Base-by-base conservation (phyloP, 352 stramenopile species). In the Phytophthora vignae region DNA sequence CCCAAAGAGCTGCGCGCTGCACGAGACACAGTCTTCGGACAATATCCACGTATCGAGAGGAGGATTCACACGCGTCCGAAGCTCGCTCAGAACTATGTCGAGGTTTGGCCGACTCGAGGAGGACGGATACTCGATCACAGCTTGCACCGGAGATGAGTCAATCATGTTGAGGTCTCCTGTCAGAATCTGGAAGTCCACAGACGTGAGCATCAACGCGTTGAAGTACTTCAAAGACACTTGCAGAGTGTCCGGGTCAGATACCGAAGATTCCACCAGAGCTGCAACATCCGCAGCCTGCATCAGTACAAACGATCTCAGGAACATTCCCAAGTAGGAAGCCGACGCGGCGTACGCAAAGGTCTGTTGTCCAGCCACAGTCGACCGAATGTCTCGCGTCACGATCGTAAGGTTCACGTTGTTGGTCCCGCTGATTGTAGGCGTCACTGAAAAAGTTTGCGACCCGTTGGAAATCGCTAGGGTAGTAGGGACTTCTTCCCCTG, bases 401-500 rank as follows among this genome's bases (percentile, higher is more conserved):
- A 73, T 64, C 22, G 44, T 55, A 29, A 73, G 53, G 27, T 63
- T 46, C 54, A 73, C 53, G 22, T 64, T 64, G 44, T 73, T 58
- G 2, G 66, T 60, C 4, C 53, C 53, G 21, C 33, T 55, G 17
- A n/a, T 29, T 31, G 33, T 25, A 3, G 66, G 53, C 11, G 21
- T 52, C 33, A 64, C 40, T 42, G 21, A 6, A 49, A 73, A 64
- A 0, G 21, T 64, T 15, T 73, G 66, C 14, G 33, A 44, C 1
- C 66, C 66, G 29, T 64, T 69, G 11, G 38, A 68, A 14, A 73
- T 21, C 9, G 10, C 31, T 29, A 73, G 14, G 25, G 42, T n/a
- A 17, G 66, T 58, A 12, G 50, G 29, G 2, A 22, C 40, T 21
- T 29, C n/a, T 38, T 58, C 22, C 33, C 59, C 48, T 29, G 27